Conservation (phyloP, 495 filamentous ascomycete genomes). For the Penicilliopsis zonata region DNA sequence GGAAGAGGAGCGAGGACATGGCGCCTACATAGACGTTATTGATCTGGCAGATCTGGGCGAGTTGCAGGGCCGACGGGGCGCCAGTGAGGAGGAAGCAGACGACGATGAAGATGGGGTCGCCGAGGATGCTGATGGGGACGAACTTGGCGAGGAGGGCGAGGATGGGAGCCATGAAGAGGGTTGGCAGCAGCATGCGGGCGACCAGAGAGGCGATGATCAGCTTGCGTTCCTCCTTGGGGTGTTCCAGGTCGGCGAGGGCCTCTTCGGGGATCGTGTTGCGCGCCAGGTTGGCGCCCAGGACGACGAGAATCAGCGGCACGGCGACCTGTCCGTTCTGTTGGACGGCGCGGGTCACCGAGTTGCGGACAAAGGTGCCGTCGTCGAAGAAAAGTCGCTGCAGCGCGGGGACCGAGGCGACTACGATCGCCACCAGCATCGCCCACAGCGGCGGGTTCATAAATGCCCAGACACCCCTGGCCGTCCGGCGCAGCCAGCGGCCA, state of each 20-base stretch:
- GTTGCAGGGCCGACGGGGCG: constrained; percentile 84
- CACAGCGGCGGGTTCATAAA: constrained; percentile 98
- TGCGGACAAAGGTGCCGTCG: constrained; percentile 80
- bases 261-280: constrained; percentile 53
- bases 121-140: constrained; percentile 84
- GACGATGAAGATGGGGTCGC: constrained; percentile 95
- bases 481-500: constrained; percentile 30
- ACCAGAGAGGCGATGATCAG: constrained; percentile 78
- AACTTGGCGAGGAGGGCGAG: constrained; percentile 86
- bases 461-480: constrained; percentile 60
- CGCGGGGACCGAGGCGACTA: constrained; percentile 80
- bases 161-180: constrained; percentile 85
- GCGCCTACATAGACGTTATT: constrained; percentile 90
- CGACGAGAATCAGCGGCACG: constrained; percentile 92
- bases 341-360: constrained; percentile 84
- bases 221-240: constrained; percentile 57
- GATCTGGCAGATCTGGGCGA: constrained; percentile 97
- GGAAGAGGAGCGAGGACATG: constrained; percentile 88
- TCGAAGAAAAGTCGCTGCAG: constrained; percentile 81
- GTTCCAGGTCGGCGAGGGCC: constrained; percentile 40
- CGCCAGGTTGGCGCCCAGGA: constrained; percentile 86
- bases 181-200: constrained; percentile 86
- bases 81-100: constrained; percentile 95
- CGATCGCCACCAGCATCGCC: constrained; percentile 84
- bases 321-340: constrained; percentile 78